Percentiles rank a stretch among this genome's conserved stretches.
Evolutionary conservation across 305 asterid species (phyloP).

Genomic region (Nicotiana rustica): DNA sequence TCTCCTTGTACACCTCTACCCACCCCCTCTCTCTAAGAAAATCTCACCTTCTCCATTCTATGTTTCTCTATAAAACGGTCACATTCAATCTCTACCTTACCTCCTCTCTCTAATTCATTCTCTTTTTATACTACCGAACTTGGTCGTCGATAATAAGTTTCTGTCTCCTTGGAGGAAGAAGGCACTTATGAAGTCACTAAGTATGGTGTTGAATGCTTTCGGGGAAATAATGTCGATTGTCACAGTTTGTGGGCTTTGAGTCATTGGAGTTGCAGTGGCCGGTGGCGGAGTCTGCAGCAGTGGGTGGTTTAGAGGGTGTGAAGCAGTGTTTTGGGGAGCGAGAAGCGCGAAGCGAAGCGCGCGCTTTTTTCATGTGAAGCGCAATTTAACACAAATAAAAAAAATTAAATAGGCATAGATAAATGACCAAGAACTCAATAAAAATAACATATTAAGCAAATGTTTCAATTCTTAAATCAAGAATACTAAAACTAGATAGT

Average conservation of each 20-base stretch:
- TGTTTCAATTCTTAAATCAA: too few species aligned
- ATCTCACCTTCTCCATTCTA: background rate
- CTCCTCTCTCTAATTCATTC: background rate
- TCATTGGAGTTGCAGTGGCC: background rate
- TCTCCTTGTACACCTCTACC: background rate
- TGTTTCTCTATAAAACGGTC: background rate
- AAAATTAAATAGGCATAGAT: too few species aligned
- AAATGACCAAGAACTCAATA: too few species aligned
- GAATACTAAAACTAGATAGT: too few species aligned
- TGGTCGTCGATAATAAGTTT: background rate
- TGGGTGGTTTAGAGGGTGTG: slow-evolving; percentile 15
- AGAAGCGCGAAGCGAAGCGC: too few species aligned
- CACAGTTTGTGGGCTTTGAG: background rate
- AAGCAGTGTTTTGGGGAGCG: background rate
- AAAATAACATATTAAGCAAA: too few species aligned
- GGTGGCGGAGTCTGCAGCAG: background rate
- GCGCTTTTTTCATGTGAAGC: too few species aligned
- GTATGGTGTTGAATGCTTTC: background rate
- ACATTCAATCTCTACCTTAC: background rate
- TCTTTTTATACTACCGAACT: too few species aligned
- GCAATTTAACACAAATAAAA: too few species aligned
- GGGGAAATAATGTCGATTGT: background rate
- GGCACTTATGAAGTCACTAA: background rate
- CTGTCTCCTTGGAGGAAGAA: background rate
- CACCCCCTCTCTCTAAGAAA: background rate